Conservation (phyloP, 108 stramenopile species). For the Skeletonema tropicum region DNA sequence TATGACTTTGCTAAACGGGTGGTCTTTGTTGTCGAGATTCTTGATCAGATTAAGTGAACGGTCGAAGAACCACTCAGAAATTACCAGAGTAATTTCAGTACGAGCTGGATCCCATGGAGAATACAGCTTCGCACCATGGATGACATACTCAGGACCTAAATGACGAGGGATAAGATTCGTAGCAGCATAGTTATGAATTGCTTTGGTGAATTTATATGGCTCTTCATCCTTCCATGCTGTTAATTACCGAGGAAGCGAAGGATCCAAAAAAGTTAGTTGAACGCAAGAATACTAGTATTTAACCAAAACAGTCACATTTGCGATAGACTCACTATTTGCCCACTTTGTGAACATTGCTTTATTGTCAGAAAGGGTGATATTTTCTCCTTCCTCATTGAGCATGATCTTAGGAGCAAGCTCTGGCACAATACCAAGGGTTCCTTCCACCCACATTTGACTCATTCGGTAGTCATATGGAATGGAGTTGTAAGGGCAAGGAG, state of each 20-base stretch:
- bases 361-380: constrained; percentile 63
- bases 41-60: constrained; percentile 50
- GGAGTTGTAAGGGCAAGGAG: constrained; percentile 62
- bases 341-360: constrained; percentile 58
- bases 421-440: constrained; percentile 55
- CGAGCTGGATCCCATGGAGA: constrained; percentile 61
- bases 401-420: constrained; percentile 62
- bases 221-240: constrained; percentile 44
- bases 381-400: constrained; percentile 70
- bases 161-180: constrained; percentile 72
- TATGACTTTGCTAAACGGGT: constrained; percentile 65
- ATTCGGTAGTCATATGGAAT: constrained; percentile 73
- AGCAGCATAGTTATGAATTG: constrained; percentile 74
- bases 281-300: too few species aligned
- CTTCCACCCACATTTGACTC: constrained; percentile 77
- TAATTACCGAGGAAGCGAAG: too few species aligned
- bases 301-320: too few species aligned
- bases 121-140: constrained; percentile 74
- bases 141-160: constrained; percentile 63
- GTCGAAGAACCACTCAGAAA: constrained; percentile 69
- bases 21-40: constrained; percentile 62
- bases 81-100: constrained; percentile 57
- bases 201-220: constrained; percentile 59
- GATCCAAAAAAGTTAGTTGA: too few species aligned
- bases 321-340: constrained; percentile 32